phyloP scores from a whole-genome alignment of 1,284 basidiomycete genomes.

The Marasmius sp. region DNA sequence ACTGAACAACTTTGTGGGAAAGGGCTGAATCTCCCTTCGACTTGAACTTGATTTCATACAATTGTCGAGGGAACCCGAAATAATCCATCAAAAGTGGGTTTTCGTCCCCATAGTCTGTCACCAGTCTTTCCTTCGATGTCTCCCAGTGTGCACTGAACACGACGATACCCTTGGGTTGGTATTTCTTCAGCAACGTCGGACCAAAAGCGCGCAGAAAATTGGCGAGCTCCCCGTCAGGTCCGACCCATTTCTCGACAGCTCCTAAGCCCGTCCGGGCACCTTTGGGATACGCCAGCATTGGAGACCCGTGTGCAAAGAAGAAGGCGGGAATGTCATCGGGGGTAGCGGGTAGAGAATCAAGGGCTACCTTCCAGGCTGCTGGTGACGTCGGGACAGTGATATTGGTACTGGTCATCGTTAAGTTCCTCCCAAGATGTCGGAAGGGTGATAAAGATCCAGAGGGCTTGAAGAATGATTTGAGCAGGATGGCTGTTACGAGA shows the following conservation, averaged over 20 bases:
- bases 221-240: conserved; percentile 56
- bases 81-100: conserved; percentile 77
- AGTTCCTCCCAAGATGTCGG: neutral
- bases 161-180: conserved; percentile 71
- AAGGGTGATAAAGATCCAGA: neutral
- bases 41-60: conserved; percentile 68
- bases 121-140: conserved; percentile 53
- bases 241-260: conserved; percentile 34
- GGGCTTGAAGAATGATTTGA: neutral
- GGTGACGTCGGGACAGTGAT: conserved; percentile 24
- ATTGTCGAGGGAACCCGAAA: conserved; percentile 57
- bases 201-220: conserved; percentile 71
- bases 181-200: conserved; percentile 63
- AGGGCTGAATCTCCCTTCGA: conserved; percentile 60
- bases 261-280: conserved; percentile 3
- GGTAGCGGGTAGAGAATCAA: conserved; percentile 59
- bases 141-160: conserved; percentile 86
- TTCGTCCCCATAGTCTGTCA: conserved; percentile 71
- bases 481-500: too few relatives aligned
- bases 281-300: conserved; percentile 46
- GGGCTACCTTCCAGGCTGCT: conserved; percentile 53
- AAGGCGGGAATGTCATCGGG: conserved; percentile 68
- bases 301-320: conserved; percentile 76
- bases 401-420: neutral
- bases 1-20: conserved; percentile 56